A percentile compares a stretch with the other conserved stretches of the same genome.
phyloP scores from a whole-genome alignment of 2,329 filamentous ascomycete species.

The Talaromyces sp. region DNA sequence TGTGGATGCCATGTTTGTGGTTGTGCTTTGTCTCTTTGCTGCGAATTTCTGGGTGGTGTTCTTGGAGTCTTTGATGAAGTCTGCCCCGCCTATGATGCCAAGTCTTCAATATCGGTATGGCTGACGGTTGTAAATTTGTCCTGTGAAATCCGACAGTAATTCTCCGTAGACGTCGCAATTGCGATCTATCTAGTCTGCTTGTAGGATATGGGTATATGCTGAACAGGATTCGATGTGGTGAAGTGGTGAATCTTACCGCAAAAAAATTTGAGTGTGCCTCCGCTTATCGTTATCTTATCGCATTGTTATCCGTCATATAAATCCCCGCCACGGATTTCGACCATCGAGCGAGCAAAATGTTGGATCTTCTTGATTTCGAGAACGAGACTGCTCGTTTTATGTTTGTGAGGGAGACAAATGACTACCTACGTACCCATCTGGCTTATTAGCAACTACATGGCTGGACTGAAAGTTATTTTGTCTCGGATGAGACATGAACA shows the following conservation, averaged over 20 bases:
- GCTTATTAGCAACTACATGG: no score
- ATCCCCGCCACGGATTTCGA: not conserved
- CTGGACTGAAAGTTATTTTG: no score
- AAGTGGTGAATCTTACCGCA: not conserved
- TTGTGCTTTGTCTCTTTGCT: not conserved
- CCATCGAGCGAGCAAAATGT: not conserved
- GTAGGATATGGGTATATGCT: not conserved
- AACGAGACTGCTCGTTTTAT: no score
- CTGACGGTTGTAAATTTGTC: not conserved
- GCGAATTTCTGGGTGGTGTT: not conserved
- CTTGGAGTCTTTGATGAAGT: not conserved
- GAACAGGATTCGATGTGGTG: not conserved
- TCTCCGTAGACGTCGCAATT: no score
- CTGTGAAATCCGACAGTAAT: no score
- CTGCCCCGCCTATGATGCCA: not conserved
- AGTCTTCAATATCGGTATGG: not conserved
- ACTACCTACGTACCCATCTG: no score
- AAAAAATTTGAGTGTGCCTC: conserved; percentile 12
- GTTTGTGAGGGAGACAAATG: no score
- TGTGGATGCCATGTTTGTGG: conserved; percentile 13
- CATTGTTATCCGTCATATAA: not conserved
- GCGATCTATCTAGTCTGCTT: not conserved
- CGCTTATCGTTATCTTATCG: conserved; percentile 21
- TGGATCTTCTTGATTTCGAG: no score
- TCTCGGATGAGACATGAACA: not conserved